Base-by-base conservation (phyloP, 495 filamentous ascomycete species). In the Penicillium coprophilum region DNA sequence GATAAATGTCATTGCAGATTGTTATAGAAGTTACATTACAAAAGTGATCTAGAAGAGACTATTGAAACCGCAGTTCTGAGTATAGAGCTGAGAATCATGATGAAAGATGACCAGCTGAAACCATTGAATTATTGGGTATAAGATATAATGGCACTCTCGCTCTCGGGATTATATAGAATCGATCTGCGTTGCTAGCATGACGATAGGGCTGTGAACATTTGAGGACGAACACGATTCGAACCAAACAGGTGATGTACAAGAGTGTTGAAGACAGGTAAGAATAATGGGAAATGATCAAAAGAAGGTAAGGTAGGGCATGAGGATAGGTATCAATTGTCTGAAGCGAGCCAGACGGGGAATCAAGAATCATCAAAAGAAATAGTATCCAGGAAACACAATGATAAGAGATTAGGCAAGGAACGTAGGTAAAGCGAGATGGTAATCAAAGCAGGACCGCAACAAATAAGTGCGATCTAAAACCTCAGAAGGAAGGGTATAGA, bases 401-500 rank as follows among this genome's bases (percentile, higher is more conserved):
- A 34, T n/a, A 40, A n/a, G 27, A 39, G 39, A 51, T 17, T 20
- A 39, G 43, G 39, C 12, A 27, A 45, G 20, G 39, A 52, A 45
- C 21, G 55, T 28, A 27, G 19, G 50, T 36, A 12, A 43, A 20
- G 40, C 17, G 39, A 11, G 20, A 50, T 32, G 24, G 13, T 13
- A 54, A 38, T 24, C 15, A 54, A 43, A 48, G 41, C 40, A 56
- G 64, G 48, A 55, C n/a, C 12, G 15, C 34, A 17, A 38, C 6
- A 13, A 9, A 41, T n/a, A 51, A 20, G 20, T 4, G 38, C 8
- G 19, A 31, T 46, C 20, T 23, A 21, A 57, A 38, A 46, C 24
- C 50, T 47, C 34, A 13, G 38, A 38, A 50, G 28, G 31, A 32
- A 56, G 57, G 56, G 59, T 63, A 63, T 64, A 65, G 56, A 46